These are phyloP conservation scores for Lumnitzera racemosa DNA, from an alignment of 345 rosid genomes.

Conservation along the genomic window DNA sequence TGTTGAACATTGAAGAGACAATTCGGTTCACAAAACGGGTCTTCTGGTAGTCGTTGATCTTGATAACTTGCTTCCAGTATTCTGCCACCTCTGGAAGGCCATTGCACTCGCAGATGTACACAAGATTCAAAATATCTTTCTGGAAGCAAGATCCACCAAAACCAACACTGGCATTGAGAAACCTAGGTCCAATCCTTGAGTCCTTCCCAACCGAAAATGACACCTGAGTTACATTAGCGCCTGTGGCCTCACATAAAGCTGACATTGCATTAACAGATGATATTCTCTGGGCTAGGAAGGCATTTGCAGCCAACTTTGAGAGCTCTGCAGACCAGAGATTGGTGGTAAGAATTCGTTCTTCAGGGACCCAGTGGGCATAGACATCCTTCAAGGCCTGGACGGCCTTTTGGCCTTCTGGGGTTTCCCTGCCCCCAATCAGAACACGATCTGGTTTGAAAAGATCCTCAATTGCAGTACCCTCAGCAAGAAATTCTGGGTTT, in stretches of 20 bases:
- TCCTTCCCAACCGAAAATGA: conserved; percentile 75
- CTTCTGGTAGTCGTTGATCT: conserved; percentile 88
- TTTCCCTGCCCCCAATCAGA: conserved; percentile 89
- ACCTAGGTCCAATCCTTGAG: conserved; percentile 75
- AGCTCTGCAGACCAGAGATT: conserved; percentile 97
- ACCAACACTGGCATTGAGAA: conserved; percentile 83
- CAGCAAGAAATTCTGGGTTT: conserved; percentile 95
- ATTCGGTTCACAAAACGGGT: conserved; percentile 78
- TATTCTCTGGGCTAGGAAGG: conserved; percentile 86
- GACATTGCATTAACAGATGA: conserved; percentile 94
- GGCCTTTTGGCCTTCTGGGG: conserved; percentile 78
- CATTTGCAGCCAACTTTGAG: conserved; percentile 92
- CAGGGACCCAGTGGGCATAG: conserved; percentile 85
- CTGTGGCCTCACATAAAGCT: conserved; percentile 86
- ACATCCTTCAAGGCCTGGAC: conserved; percentile 68
- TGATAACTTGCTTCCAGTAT: conserved; percentile 94
- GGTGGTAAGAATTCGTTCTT: conserved; percentile 69
- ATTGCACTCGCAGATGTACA: conserved; percentile 90
- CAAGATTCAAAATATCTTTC: conserved; percentile 79
- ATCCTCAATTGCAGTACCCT: conserved; percentile 82
- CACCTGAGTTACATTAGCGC: conserved; percentile 75
- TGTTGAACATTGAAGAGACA: conserved; percentile 87
- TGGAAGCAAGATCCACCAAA: conserved; percentile 93
- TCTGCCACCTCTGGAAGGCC: conserved; percentile 92
- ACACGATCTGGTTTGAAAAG: conserved; percentile 76